Percentiles rank a stretch among this genome's conserved stretches.
Evolutionary conservation across 2,329 filamentous ascomycete species (phyloP).

Genomic region (Clarireedia paspali): DNA sequence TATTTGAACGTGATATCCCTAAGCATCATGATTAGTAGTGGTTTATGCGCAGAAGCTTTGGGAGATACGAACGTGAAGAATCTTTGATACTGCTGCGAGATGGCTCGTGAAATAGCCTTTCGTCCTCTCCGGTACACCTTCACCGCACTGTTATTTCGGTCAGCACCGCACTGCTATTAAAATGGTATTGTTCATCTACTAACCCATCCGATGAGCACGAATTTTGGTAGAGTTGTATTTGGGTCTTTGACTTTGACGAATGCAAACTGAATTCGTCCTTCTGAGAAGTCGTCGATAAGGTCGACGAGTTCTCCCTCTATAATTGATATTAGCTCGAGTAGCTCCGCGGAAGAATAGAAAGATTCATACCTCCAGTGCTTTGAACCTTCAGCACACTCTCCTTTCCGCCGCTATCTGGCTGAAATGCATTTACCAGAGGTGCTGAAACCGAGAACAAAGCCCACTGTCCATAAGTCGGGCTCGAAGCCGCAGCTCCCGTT

Average conservation of each 20-base stretch:
- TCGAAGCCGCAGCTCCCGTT: constrained; percentile 50
- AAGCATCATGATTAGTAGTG: constrained; percentile 11
- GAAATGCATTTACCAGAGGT: constrained; percentile 87
- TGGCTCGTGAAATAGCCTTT: constrained; percentile 99
- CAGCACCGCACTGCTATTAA: constrained; percentile 12
- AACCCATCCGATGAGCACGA: constrained; percentile 84
- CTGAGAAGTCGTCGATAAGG: constrained; percentile 90
- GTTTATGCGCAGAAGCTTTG: not conserved
- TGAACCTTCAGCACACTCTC: constrained; percentile 96
- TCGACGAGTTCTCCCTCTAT: constrained; percentile 85
- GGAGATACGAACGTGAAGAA: constrained; percentile 60
- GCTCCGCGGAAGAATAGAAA: not conserved
- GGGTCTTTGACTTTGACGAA: constrained; percentile 96
- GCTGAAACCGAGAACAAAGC: constrained; percentile 89
- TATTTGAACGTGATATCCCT: constrained; percentile 95
- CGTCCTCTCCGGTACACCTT: constrained; percentile 94
- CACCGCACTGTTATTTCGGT: constrained; percentile 61
- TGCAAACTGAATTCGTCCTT: constrained; percentile 93
- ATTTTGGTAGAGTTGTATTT: constrained; percentile 83
- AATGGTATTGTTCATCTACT: constrained; percentile 14
- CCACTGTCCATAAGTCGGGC: constrained; percentile 85
- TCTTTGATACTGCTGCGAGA: constrained; percentile 77
- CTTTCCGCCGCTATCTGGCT: constrained; percentile 70
- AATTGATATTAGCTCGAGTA: constrained; percentile 1
- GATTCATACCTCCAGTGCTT: constrained; percentile 64